A percentile compares a stretch with the other conserved stretches of the same genome.
phyloP scores from a whole-genome alignment of 352 stramenopile species.

The Blastocystis sp. region DNA sequence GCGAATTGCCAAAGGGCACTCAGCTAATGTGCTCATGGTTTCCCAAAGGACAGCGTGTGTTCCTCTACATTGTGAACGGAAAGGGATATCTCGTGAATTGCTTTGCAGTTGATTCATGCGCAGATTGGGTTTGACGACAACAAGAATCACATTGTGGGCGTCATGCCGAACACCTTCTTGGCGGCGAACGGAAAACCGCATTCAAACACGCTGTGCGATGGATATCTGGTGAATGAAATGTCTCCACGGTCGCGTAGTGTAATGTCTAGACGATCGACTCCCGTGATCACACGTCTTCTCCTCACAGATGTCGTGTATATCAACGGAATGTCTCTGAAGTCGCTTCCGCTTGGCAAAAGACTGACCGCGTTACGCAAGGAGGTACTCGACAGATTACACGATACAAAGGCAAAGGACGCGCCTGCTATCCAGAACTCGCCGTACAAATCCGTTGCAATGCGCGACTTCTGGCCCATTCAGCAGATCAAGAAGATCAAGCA shows the following conservation, averaged over 20 bases:
- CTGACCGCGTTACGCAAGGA: slow-evolving; percentile 35
- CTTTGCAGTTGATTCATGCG: background rate
- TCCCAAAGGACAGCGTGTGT: slow-evolving; percentile 34
- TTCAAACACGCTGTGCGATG: slow-evolving; percentile 42
- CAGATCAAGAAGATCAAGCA: slow-evolving; percentile 42
- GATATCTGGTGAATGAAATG: slow-evolving; percentile 25
- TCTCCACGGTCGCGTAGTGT: background rate
- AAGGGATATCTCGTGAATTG: slow-evolving; percentile 28
- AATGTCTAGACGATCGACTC: background rate
- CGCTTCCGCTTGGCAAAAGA: slow-evolving; percentile 23
- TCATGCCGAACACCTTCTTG: slow-evolving; percentile 49
- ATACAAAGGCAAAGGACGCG: slow-evolving; percentile 14
- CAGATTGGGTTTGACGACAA: slow-evolving; percentile 6
- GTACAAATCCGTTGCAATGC: slow-evolving; percentile 25
- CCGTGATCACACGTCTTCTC: background rate
- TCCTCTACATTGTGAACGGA: slow-evolving; percentile 44
- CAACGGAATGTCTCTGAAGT: slow-evolving; percentile 65
- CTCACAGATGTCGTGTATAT: slow-evolving; percentile 53
- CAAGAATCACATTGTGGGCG: background rate
- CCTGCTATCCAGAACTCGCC: background rate
- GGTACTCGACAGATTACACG: slow-evolving; percentile 28
- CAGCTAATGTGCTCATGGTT: slow-evolving; percentile 41
- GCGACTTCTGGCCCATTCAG: slow-evolving; percentile 39
- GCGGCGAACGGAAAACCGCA: slow-evolving; percentile 2
- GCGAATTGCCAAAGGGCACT: background rate